These are phyloP conservation scores for Kluyveromyces nonfermentans DNA, from an alignment of 805 yeast genomes.

Conservation along the genomic window DNA sequence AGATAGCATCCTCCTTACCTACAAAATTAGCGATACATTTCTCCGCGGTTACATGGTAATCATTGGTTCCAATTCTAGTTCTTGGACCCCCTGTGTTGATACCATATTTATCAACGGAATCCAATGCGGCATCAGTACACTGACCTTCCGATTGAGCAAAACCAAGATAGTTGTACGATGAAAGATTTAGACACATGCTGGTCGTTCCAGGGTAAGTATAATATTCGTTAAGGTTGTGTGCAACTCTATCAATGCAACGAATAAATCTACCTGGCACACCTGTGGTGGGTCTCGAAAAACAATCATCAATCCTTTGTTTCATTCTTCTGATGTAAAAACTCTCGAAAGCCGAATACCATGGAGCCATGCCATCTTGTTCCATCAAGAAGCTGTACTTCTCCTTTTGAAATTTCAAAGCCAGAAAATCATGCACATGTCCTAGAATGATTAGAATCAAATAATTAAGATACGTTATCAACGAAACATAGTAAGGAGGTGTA, in stretches of 20 bases:
- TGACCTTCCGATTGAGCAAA: slow-evolving; percentile 92
- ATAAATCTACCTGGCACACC: slow-evolving; percentile 96
- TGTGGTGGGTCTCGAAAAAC: slow-evolving; percentile 91
- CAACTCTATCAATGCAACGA: slow-evolving; percentile 66
- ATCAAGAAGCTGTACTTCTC: slow-evolving; percentile 54
- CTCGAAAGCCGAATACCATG: slow-evolving; percentile 91
- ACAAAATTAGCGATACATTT: slow-evolving; percentile 69
- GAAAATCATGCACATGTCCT: slow-evolving; percentile 86
- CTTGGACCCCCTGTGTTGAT: slow-evolving; percentile 74
- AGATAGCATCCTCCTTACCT: slow-evolving; percentile 80
- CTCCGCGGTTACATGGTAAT: slow-evolving; percentile 69
- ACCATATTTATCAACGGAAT: slow-evolving; percentile 59
- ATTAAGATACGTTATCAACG: slow-evolving; percentile 74
- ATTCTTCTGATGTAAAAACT: slow-evolving; percentile 87
- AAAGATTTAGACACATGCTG: slow-evolving; percentile 70
- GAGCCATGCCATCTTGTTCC: slow-evolving; percentile 86
- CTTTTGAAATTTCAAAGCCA: slow-evolving; percentile 67
- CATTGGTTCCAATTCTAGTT: slow-evolving; percentile 62
- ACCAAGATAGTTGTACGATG: slow-evolving; percentile 91
- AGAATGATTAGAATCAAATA: slow-evolving; percentile 76
- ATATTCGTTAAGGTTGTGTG: slow-evolving; percentile 53
- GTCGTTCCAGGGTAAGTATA: slow-evolving; percentile 71
- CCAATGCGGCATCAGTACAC: slow-evolving; percentile 74
- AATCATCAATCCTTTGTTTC: slow-evolving; percentile 84
- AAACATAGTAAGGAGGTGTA: slow-evolving; percentile 77